Evolutionary conservation across 768 basidiomycete species (phyloP), one percentile per base, ranked within the genome.

Genomic region (Amanita thiersii): DNA sequence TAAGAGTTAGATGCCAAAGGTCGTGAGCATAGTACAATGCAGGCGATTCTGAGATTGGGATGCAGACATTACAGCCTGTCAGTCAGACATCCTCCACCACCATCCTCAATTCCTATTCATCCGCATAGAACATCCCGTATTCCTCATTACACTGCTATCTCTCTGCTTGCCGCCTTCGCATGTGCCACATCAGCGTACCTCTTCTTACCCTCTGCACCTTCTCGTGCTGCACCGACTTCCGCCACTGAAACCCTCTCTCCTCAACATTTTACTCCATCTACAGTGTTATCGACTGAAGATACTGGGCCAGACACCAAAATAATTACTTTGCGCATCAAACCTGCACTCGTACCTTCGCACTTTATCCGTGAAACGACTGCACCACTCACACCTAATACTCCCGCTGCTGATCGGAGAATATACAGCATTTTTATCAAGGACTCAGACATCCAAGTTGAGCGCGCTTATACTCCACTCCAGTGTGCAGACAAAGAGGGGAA

Each of bases 401-500:
- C 32, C 23, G 40, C 45, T 7, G 23, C 43, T 18, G 45, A 46
- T 25, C 19, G 46, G 18, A 65, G 70, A 20, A 76, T 88, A 45
- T 90, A 79, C 75, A 84, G 85, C 28, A 63, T 91, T 9, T 90
- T 70, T 57, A 66, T 90, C 55, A 91, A 90, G 55, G 86, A 91
- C 55, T 81, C 82, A 48, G 88, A 89, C 50, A 88, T 91, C 15
- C 88, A 90, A 59, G 84, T 90, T 23, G 88, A 91, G 53, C 62
- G 88, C 40, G 79, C 86, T 9, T 91, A 90, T 54, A 91, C 89
- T 3, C 88, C 88, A 3, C 61, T 91, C 36, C 68, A 78, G 47
- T 81, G 87, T 15, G 63, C 88, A 17, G 79, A 83, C 39, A 62
- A 70, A 40, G 55, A 77, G 8, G 86, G 86, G 0, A 63, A 66